These are phyloP conservation scores for Mycothermus thermophilus DNA, from an alignment of 495 filamentous ascomycete genomes.

Conservation along the genomic window DNA sequence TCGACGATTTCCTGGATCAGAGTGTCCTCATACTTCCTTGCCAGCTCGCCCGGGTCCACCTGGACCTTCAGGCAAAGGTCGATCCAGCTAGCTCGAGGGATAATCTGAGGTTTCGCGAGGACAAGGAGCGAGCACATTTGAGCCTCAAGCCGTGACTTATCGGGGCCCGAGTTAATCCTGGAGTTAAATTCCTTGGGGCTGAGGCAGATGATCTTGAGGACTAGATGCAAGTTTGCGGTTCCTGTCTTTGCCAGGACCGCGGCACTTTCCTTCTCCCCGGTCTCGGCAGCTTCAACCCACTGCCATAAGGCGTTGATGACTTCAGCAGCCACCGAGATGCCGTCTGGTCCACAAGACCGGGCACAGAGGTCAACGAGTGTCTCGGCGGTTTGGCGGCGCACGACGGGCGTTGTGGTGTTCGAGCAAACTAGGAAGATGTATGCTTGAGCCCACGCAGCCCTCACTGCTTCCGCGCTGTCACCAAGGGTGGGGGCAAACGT, in stretches of 20 bases:
- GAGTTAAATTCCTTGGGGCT: constrained; percentile 25
- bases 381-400: constrained; percentile 44
- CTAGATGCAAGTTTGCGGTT: constrained; percentile 42
- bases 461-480: constrained; percentile 16
- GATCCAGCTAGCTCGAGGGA: constrained; percentile 77
- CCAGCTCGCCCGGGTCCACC: constrained; percentile 70
- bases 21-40: constrained; percentile 33
- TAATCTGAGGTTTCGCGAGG: constrained; percentile 60
- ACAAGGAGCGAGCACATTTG: constrained; percentile 65
- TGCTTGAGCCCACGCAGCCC: constrained; percentile 61
- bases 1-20: constrained; percentile 36
- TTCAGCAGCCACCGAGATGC: constrained; percentile 31
- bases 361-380: constrained; percentile 47
- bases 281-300: constrained; percentile 55
- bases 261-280: constrained; percentile 62
- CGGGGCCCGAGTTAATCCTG: constrained; percentile 22
- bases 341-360: constrained; percentile 28
- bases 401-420: constrained; percentile 37
- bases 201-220: constrained; percentile 60
- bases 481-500: constrained; percentile 37
- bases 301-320: constrained; percentile 66
- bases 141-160: constrained; percentile 35
- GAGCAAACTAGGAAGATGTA: constrained; percentile 67
- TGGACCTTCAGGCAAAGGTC: constrained; percentile 62
- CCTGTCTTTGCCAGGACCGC: constrained; percentile 55